Base-by-base conservation (phyloP, 495 filamentous ascomycete genomes). In the Neurospora sp. region DNA sequence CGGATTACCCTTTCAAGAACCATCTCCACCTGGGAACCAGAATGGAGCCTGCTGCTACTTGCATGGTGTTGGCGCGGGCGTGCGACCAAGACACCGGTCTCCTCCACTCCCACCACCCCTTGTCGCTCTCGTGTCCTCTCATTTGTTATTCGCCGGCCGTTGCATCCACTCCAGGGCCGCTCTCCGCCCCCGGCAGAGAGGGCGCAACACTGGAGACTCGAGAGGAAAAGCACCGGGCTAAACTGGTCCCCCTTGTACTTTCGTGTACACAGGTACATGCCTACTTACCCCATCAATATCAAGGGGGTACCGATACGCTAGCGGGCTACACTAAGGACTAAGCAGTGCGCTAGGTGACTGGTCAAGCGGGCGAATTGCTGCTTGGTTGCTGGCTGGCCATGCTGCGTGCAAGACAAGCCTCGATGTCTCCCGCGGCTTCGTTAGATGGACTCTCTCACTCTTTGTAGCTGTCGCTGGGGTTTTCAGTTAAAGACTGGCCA, bases 121-220 rank as follows among this genome's bases (percentile, higher is more conserved):
- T 69, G 70, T 74, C 77, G 70, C 42, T 68, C 77, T 73, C 70
- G 40, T 69, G 48, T 69, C 71, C 71, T 73, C 76, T 75, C 72
- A 74, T 75, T 76, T 70, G 72, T 53, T 48, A 22, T 71, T 37
- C 70, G 14, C 27, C 73, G 70, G 74, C 71, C 74, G 72, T 79
- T 75, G 74, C 76, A 78, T 72, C 78, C 48, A 68, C 71, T 77
- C 75, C 70, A 75, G 72, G 71, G 71, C 70, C 73, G 70, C 73
- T 37, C 65, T 73, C 78, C 70, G 45, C 75, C 73, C 75, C 73
- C 74, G 71, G 70, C 65, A 69, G 70, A 74, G 74, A 73, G 45
- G 72, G 41, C 42, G 72, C 35, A 70, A 73, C 41, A 61, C 69
- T 70, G 71, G 68, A 59, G 37, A 42, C 59, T 69, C 61, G 70